Percentiles rank a stretch among this genome's conserved stretches.
Evolutionary conservation across 352 stramenopile genomes (phyloP).

Genomic region (Aphanomyces astaci): DNA sequence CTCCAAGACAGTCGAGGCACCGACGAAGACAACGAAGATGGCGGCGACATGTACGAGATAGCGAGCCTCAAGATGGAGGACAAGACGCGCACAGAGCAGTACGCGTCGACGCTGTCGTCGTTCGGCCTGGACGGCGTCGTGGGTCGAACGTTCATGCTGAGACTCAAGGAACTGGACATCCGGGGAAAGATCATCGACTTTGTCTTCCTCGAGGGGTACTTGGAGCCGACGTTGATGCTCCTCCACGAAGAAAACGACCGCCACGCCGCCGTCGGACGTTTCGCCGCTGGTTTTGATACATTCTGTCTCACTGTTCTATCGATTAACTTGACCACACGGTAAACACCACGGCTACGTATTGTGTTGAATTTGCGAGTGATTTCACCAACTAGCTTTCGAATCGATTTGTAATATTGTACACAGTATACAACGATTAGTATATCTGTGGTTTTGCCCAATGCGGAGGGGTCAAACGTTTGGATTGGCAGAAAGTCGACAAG

Average conservation of each 20-base stretch:
- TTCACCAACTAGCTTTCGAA: too few relatives aligned
- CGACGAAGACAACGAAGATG: slow-evolving; percentile 62
- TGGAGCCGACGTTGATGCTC: slow-evolving; percentile 81
- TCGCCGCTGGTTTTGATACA: slow-evolving; percentile 67
- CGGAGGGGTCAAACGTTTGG: too few relatives aligned
- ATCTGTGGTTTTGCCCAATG: too few relatives aligned
- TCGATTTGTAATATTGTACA: too few relatives aligned
- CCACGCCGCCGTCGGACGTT: slow-evolving; percentile 54
- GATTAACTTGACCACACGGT: slow-evolving; percentile 81
- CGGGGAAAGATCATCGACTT: slow-evolving; percentile 69
- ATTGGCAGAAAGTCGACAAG: too few relatives aligned
- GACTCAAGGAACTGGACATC: slow-evolving; percentile 67
- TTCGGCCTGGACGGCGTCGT: slow-evolving; percentile 45
- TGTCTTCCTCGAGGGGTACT: slow-evolving; percentile 74
- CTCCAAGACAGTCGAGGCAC: slow-evolving; percentile 69
- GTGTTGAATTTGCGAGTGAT: too few relatives aligned
- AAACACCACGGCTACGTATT: too few relatives aligned
- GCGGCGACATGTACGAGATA: slow-evolving; percentile 23
- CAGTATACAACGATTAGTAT: too few relatives aligned
- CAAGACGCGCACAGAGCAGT: slow-evolving; percentile 65
- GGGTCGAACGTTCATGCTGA: slow-evolving; percentile 64
- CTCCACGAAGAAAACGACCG: slow-evolving; percentile 79
- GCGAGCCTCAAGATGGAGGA: slow-evolving; percentile 24
- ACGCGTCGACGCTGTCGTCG: slow-evolving; percentile 42
- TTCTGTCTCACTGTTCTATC: slow-evolving; percentile 79